Conservation (phyloP, 805 yeast species). For the Lachancea dasiensis region DNA sequence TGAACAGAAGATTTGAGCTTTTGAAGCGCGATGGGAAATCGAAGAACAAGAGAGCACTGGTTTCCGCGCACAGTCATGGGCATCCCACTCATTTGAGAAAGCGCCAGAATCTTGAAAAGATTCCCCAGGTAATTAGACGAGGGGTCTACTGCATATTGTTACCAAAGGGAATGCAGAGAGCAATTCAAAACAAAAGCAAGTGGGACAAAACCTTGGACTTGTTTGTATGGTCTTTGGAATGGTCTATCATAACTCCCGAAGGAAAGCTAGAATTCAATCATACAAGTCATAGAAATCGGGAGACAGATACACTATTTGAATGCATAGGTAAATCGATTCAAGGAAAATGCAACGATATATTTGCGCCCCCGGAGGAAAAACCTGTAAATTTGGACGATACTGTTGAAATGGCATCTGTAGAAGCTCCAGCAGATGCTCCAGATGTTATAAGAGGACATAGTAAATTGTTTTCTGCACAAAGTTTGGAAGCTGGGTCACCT, state of each 20-base stretch:
- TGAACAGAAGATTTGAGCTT: constrained; percentile 56
- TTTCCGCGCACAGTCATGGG: constrained; percentile 14
- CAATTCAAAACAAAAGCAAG: constrained; percentile 56
- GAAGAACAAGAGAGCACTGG: constrained; percentile 42
- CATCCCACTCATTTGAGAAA: constrained; percentile 9
- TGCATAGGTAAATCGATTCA: constrained; percentile 29
- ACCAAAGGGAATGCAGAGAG: constrained; percentile 72
- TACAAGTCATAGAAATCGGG: constrained; percentile 34
- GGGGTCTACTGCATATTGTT: constrained; percentile 59
- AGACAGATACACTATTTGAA: constrained; percentile 27
- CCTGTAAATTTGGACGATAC: too few relatives aligned
- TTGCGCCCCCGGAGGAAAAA: too few relatives aligned
- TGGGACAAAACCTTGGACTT: constrained; percentile 58
- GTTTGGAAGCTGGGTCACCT: too few relatives aligned
- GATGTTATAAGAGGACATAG: too few relatives aligned
- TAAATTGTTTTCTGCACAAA: too few relatives aligned
- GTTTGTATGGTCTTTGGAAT: constrained; percentile 78
- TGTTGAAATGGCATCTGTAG: too few relatives aligned
- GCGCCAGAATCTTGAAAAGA: constrained; percentile 11
- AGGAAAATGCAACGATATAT: constrained; percentile 24
- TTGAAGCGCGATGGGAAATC: constrained; percentile 46
- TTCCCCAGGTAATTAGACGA: constrained; percentile 39
- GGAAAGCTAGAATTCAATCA: constrained; percentile 31
- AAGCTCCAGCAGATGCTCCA: too few relatives aligned
- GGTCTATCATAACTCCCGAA: constrained; percentile 39